A percentile compares a stretch with the other conserved stretches of the same genome.
These are phyloP conservation scores for Sugiyamaella novakii DNA, from an alignment of 1,139 yeast genomes.

Conservation along the genomic window DNA sequence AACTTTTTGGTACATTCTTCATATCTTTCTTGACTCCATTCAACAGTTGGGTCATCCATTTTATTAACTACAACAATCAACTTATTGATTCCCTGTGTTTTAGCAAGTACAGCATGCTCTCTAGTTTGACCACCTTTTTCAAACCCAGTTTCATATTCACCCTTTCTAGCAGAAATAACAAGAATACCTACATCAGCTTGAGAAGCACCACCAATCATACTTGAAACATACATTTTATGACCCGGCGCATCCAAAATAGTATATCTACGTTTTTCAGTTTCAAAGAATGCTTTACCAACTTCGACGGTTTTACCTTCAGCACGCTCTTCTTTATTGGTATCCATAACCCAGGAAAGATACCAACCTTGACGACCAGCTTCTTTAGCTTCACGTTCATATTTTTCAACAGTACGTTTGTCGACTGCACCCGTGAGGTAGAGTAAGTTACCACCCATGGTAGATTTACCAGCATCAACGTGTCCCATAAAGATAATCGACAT, in stretches of 20 bases:
- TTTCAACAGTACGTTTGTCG: conserved; percentile 98
- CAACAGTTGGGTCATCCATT: conserved; percentile 98
- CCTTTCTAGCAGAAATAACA: conserved; percentile 97
- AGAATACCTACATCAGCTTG: conserved; percentile 98
- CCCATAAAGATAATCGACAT: conserved; percentile 98
- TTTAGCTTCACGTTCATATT: conserved; percentile 96
- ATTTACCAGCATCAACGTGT: conserved; percentile 99
- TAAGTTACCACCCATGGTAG: conserved; percentile 98
- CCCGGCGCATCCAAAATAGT: conserved; percentile 99
- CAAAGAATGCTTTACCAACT: conserved; percentile 96
- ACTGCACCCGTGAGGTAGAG: conserved; percentile 93
- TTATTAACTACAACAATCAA: conserved; percentile 92
- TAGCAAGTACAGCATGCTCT: conserved; percentile 96
- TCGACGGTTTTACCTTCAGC: conserved; percentile 98
- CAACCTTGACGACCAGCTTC: conserved; percentile 99
- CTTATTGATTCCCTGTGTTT: conserved; percentile 96
- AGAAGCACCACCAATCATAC: conserved; percentile 99
- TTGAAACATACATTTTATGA: conserved; percentile 96
- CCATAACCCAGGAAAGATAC: conserved; percentile 99
- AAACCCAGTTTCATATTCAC: conserved; percentile 98
- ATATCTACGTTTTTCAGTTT: conserved; percentile 96
- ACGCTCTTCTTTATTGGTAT: conserved; percentile 98
- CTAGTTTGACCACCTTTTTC: conserved; percentile 99
- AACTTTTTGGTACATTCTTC: conserved; percentile 91
- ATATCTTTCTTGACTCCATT: conserved; percentile 94